Conservation (phyloP, 2,329 filamentous ascomycete species). For the Pestalotiopsis sp. region DNA sequence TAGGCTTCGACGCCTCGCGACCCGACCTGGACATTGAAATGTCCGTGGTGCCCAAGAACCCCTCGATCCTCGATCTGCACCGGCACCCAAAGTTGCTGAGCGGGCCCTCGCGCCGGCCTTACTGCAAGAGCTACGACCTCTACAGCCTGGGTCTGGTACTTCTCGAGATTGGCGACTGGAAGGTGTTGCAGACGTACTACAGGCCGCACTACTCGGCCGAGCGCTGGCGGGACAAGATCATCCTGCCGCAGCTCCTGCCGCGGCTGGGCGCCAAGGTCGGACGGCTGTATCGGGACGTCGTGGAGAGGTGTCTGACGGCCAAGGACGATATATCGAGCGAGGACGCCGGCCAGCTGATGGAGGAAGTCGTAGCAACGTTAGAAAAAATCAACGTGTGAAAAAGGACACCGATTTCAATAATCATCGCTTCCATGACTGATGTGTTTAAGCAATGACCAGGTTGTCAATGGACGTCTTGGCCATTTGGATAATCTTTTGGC, state of each 20-base stretch:
- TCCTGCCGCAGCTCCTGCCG: slow-evolving; percentile 41
- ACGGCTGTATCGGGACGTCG: slow-evolving; percentile 39
- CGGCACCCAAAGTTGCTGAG: slow-evolving; percentile 45
- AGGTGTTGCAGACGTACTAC: slow-evolving; percentile 41
- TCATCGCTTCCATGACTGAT: neutral
- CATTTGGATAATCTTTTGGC: slow-evolving; percentile 54
- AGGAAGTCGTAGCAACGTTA: slow-evolving; percentile 40
- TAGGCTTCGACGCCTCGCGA: slow-evolving; percentile 42
- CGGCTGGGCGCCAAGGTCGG: slow-evolving; percentile 43
- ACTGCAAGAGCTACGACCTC: slow-evolving; percentile 42
- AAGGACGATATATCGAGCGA: slow-evolving; percentile 37
- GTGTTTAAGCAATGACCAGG: slow-evolving; percentile 52
- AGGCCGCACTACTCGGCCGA: slow-evolving; percentile 43
- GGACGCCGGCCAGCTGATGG: slow-evolving; percentile 42
- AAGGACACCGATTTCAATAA: neutral
- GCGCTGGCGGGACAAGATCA: slow-evolving; percentile 43
- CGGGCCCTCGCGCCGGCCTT: slow-evolving; percentile 36
- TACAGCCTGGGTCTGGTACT: slow-evolving; percentile 52
- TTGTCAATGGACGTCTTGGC: slow-evolving; percentile 56
- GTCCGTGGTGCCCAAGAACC: slow-evolving; percentile 39
- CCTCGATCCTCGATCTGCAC: slow-evolving; percentile 45
- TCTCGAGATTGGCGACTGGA: slow-evolving; percentile 53
- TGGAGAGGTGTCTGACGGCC: slow-evolving; percentile 41
- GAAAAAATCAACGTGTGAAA: slow-evolving; percentile 36
- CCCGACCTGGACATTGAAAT: slow-evolving; percentile 37